These are phyloP conservation scores for Angomonas desouzai DNA, from an alignment of 208 protist species.

Conservation along the genomic window DNA sequence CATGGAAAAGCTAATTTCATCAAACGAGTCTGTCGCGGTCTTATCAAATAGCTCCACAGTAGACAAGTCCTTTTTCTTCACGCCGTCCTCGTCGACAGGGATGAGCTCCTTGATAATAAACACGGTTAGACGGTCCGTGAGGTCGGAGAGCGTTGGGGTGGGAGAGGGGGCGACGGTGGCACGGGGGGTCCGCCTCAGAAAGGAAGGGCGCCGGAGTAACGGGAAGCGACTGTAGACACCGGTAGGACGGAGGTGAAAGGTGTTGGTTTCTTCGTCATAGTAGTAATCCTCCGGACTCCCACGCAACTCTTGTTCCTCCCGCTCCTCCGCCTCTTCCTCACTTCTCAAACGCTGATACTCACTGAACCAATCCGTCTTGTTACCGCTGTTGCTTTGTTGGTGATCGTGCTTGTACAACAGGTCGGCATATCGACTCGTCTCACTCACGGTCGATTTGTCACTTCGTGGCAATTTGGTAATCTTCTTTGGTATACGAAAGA, in stretches of 20 bases:
- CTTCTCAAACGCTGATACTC: not conserved
- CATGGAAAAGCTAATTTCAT: not conserved
- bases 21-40: not conserved
- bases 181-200: not conserved
- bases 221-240: not conserved
- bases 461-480: not conserved
- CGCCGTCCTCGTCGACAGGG: constrained; percentile 15
- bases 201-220: not conserved
- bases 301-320: not conserved
- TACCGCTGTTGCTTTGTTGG: not conserved
- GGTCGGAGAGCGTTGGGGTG: constrained; percentile 21
- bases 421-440: constrained; percentile 2
- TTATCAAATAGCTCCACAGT: not conserved
- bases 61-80: constrained; percentile 3
- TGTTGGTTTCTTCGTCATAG: constrained; percentile 22
- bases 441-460: not conserved
- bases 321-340: not conserved
- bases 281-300: constrained; percentile 9
- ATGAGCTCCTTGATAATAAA: constrained; percentile 34
- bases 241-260: constrained; percentile 7
- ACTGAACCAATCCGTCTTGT: constrained; percentile 1
- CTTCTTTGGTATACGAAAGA: constrained; percentile 31
- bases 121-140: constrained; percentile 40
- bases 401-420: not conserved
- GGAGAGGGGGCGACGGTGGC: not conserved